Conservation (phyloP, 176 grass and related monocot genomes). For the Alloteropsis semialata region DNA sequence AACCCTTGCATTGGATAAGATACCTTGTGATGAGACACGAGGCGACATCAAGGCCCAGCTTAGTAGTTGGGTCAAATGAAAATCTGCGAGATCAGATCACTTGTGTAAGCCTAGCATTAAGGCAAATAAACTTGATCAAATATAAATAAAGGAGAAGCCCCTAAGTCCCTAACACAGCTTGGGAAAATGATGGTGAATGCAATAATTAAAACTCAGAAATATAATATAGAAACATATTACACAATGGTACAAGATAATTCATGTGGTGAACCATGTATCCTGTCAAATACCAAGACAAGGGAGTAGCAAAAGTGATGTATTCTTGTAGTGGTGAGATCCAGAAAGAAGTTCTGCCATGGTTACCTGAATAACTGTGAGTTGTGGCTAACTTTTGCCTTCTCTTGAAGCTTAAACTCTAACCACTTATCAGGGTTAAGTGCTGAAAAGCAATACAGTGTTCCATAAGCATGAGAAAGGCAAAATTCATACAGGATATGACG, state of each 20-base stretch:
- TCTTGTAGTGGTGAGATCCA: not conserved
- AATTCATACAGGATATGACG: not conserved
- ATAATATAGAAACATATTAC: not conserved
- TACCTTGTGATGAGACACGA: conserved; percentile 96
- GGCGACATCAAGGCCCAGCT: conserved; percentile 90
- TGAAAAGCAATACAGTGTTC: conserved; percentile 28
- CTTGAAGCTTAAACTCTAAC: conserved; percentile 91
- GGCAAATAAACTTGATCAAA: not conserved
- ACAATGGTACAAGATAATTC: conserved; percentile 6
- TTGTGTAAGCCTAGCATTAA: conserved; percentile 13
- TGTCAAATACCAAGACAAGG: not conserved
- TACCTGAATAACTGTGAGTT: conserved; percentile 89
- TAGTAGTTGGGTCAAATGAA: conserved; percentile 83
- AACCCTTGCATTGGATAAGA: not conserved
- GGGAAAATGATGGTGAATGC: not conserved
- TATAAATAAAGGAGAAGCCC: not conserved
- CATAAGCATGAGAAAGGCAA: not conserved
- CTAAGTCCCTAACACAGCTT: no score
- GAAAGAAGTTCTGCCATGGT: not conserved
- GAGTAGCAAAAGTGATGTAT: not conserved
- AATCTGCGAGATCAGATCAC: conserved; percentile 52
- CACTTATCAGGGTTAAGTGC: conserved; percentile 97
- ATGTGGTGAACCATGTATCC: not conserved
- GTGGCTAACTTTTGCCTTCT: conserved; percentile 86
- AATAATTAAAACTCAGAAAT: conserved; percentile 1